These are phyloP conservation scores for Parasitella parasitica DNA, from an alignment of 371 early-diverging fungal species.

Conservation along the genomic window DNA sequence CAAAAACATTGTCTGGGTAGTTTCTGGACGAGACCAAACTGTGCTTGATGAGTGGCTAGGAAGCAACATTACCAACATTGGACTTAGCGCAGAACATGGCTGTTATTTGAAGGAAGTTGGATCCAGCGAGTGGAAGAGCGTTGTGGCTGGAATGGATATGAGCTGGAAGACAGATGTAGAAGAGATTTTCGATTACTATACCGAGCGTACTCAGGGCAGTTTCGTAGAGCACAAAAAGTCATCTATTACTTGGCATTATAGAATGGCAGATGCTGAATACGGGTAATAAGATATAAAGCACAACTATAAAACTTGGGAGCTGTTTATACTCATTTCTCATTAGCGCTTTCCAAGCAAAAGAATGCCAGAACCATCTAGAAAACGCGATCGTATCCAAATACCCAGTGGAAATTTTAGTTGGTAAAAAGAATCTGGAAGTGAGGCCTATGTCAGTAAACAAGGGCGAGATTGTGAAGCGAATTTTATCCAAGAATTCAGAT, in stretches of 20 bases:
- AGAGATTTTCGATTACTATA: constrained; percentile 87
- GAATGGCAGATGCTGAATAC: constrained; percentile 83
- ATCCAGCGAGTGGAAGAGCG: constrained; percentile 72
- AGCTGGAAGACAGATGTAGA: constrained; percentile 89
- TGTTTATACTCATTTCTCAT: not conserved
- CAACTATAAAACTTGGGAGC: no score
- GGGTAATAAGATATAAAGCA: constrained; percentile 47
- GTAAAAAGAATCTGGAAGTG: constrained; percentile 97
- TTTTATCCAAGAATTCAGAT: constrained; percentile 56
- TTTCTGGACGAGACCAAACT: constrained; percentile 89
- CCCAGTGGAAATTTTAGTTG: constrained; percentile 92
- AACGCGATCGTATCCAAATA: constrained; percentile 78
- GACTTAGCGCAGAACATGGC: constrained; percentile 94
- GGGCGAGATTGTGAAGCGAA: constrained; percentile 93
- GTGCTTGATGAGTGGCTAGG: constrained; percentile 91
- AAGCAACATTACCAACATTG: constrained; percentile 56
- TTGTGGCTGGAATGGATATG: constrained; percentile 82
- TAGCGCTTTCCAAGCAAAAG: constrained; percentile 75
- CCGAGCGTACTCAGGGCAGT: constrained; percentile 86
- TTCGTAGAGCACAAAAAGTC: constrained; percentile 85
- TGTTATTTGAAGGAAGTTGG: constrained; percentile 86
- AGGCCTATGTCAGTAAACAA: constrained; percentile 79
- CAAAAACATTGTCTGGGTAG: constrained; percentile 84
- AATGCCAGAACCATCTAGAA: constrained; percentile 89
- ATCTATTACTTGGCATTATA: constrained; percentile 91